These are phyloP conservation scores for Cryomyces minteri DNA, from an alignment of 495 filamentous ascomycete species.

Conservation along the genomic window DNA sequence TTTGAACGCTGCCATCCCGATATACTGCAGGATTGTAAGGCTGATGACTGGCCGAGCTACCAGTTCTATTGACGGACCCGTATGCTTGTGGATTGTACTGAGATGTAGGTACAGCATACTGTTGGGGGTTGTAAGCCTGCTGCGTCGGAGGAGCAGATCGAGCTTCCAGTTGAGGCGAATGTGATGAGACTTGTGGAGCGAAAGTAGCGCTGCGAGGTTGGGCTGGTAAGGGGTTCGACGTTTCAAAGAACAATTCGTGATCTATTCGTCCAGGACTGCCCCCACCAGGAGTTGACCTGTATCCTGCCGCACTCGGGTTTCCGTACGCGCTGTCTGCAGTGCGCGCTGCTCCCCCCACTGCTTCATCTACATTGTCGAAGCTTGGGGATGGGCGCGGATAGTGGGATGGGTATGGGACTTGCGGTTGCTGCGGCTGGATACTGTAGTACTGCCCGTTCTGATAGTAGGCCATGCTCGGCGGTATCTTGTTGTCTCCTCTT, in stretches of 20 bases:
- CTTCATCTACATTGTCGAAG: conserved; percentile 67
- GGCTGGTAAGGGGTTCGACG: conserved; percentile 18
- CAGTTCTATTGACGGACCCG: conserved; percentile 14
- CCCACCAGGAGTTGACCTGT: not conserved
- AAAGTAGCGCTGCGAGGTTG: conserved; percentile 13
- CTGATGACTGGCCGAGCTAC: conserved; percentile 26
- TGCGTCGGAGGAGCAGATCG: not conserved
- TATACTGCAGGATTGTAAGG: conserved; percentile 59
- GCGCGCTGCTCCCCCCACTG: conserved; percentile 21
- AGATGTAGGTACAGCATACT: conserved; percentile 50
- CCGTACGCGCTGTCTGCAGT: conserved; percentile 8
- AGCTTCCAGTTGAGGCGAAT: not conserved
- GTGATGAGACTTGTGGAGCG: conserved; percentile 9
- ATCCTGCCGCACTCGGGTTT: conserved; percentile 16
- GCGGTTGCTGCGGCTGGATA: conserved; percentile 4
- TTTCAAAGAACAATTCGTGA: conserved; percentile 24
- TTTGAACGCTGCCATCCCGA: conserved; percentile 12
- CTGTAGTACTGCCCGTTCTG: conserved; percentile 31
- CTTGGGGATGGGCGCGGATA: conserved; percentile 43
- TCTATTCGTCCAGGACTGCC: conserved; percentile 3
- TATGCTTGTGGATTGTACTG: conserved; percentile 28
- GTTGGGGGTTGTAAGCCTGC: conserved; percentile 59
- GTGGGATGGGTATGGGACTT: conserved; percentile 11
- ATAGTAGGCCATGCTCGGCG: conserved; percentile 27
- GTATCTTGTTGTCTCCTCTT: too few relatives aligned